Evolutionary conservation across 139 green algal genomes (phyloP).

Genomic region (Auxenochlorella protothecoides): DNA sequence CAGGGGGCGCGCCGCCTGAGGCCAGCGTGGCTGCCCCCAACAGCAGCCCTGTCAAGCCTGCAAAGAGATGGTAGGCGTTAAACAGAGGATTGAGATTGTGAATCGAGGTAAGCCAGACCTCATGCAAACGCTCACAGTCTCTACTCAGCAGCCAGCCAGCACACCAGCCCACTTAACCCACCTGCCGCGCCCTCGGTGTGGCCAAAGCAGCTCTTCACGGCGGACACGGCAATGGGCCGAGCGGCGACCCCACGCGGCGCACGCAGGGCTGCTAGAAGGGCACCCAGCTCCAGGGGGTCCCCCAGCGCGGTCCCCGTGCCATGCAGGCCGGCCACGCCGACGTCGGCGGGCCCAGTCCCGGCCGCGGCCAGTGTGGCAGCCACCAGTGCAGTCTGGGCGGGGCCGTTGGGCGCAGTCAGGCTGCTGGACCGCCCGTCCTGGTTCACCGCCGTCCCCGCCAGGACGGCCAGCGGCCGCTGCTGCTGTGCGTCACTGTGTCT

Average conservation of each 20-base stretch:
- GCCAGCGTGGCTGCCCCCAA: too few relatives aligned
- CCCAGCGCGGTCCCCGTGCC: conserved; percentile 63
- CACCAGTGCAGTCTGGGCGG: conserved; percentile 36
- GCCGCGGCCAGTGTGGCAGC: conserved; percentile 11
- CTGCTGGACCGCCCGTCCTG: conserved; percentile 50
- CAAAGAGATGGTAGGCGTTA: not conserved
- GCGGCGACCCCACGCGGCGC: not conserved
- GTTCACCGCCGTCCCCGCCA: conserved; percentile 36
- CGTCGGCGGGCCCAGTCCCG: not conserved
- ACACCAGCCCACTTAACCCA: conserved; percentile 18
- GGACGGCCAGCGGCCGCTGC: not conserved
- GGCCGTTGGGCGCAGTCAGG: conserved; percentile 50
- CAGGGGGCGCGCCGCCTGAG: too few relatives aligned
- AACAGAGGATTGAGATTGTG: conserved; percentile 13
- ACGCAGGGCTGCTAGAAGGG: conserved; percentile 23
- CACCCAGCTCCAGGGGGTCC: conserved; percentile 79
- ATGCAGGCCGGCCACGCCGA: conserved; percentile 23
- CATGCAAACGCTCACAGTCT: too few relatives aligned
- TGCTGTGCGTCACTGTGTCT: not conserved
- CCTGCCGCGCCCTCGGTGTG: conserved; percentile 42
- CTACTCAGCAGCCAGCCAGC: not conserved
- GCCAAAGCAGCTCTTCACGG: conserved; percentile 37
- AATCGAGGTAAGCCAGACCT: not conserved
- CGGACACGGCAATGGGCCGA: conserved; percentile 20
- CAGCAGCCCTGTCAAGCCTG: too few relatives aligned